Evolutionary conservation across 257 asterid species (phyloP).

Genomic region (Striga asiatica): DNA sequence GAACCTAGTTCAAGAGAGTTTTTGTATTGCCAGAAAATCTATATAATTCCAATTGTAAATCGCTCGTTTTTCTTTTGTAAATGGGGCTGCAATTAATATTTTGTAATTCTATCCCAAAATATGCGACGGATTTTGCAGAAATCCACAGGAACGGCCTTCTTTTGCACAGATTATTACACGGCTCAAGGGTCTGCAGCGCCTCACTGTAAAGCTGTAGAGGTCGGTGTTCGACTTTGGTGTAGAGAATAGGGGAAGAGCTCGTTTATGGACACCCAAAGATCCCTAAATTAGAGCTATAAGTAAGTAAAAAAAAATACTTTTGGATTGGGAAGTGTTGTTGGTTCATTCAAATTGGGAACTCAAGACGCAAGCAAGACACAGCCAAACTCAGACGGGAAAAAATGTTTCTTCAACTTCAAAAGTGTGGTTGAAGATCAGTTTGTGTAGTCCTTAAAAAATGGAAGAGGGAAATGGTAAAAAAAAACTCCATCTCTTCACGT

Average conservation of each 20-base stretch:
- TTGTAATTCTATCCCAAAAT: too few species aligned
- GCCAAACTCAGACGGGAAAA: constrained; percentile 24
- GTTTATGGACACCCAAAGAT: constrained; percentile 32
- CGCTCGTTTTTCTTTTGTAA: too few species aligned
- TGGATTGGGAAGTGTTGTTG: constrained; percentile 51
- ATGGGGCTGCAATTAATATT: too few species aligned
- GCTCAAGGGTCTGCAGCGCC: constrained; percentile 60
- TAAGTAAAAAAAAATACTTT: constrained; percentile 2
- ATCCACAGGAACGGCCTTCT: constrained; percentile 72
- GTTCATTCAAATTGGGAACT: constrained; percentile 89
- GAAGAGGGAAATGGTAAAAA: constrained; percentile 12
- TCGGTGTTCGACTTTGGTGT: too few species aligned
- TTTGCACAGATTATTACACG: constrained; percentile 76
- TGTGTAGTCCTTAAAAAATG: constrained; percentile 22
- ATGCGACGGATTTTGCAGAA: too few species aligned
- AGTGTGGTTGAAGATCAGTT: constrained; percentile 23
- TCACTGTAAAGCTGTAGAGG: too few species aligned
- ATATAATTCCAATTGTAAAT: too few species aligned
- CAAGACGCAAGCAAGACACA: too few species aligned
- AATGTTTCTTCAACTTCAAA: not conserved
- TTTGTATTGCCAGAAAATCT: too few species aligned
- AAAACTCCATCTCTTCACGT: constrained; percentile 17
- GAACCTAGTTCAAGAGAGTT: too few species aligned
- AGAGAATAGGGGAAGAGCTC: constrained; percentile 25
- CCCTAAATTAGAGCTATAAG: constrained; percentile 19